A percentile compares a stretch with the other conserved stretches of the same genome.
Conservation (phyloP, 2,329 filamentous ascomycete species). For the Talaromyces sp. region DNA sequence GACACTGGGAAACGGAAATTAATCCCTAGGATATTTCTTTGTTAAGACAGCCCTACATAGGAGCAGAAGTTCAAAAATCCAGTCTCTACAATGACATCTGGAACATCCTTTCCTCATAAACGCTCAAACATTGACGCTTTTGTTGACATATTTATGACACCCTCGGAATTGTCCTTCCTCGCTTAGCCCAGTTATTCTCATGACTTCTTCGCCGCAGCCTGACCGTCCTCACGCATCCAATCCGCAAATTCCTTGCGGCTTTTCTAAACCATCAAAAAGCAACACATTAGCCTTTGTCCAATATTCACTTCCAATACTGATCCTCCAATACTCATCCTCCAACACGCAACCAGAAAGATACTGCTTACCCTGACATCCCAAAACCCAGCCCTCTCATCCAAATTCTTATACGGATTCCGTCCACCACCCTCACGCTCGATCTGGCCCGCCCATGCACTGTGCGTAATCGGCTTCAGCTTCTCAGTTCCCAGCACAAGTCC, state of each 20-base stretch:
- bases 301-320: not conserved
- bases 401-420: slow-evolving; percentile 71
- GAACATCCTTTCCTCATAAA: not conserved
- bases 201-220: not conserved
- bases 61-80: not conserved
- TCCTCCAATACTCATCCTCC: too few relatives aligned
- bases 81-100: not conserved
- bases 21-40: not conserved
- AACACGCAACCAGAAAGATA: not conserved
- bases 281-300: not conserved
- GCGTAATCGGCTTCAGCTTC: slow-evolving; percentile 79
- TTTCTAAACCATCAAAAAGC: slow-evolving; percentile 28
- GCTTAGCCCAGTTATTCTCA: not conserved
- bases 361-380: slow-evolving; percentile 71
- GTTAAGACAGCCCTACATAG: not conserved
- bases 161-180: not conserved
- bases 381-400: slow-evolving; percentile 81
- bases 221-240: slow-evolving; percentile 55
- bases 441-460: slow-evolving; percentile 69
- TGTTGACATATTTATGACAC: not conserved
- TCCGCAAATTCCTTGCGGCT: slow-evolving; percentile 72
- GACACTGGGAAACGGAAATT: not conserved
- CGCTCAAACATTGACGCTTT: not conserved
- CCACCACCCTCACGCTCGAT: slow-evolving; percentile 62
- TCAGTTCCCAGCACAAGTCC: slow-evolving; percentile 77